Evolutionary conservation across 2,329 filamentous ascomycete genomes (phyloP), one percentile per base, ranked within the genome.

Genomic region (Pyrenochaeta sp.): DNA sequence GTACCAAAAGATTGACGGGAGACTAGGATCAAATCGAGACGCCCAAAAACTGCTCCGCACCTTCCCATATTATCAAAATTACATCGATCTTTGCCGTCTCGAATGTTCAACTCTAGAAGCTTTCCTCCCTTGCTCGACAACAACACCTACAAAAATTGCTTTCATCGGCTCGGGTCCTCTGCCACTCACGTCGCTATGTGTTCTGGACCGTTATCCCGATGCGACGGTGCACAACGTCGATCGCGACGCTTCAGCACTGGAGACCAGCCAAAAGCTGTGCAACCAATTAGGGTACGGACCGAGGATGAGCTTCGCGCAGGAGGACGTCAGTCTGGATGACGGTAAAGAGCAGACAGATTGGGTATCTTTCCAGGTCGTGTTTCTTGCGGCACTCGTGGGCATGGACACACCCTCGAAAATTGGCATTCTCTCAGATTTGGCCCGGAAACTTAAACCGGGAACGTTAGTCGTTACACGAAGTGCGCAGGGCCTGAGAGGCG

Each of bases 151-250:
- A 0, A 75, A 66, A 6, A 73, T 85, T 19, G 80, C 80, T 1
- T 84, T 85, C 61, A 76, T 85, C 3, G 83, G 83, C 12, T 83
- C 80, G 0, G 83, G 83, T 0, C 82, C 83, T 0, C 65, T 85
- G 1, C 83, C 83, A 0, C 64, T 85, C 15, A 84, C 82, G 0
- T 81, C 80, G 0, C 65, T 85, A 2, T 83, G 81, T 56, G 70
- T 84, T 2, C 59, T 79, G 13, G 64, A 75, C 1, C 65, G 72
- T 2, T 74, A 81, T 12, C 71, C 74, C 1, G 59, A 52, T 0
- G 61, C 72, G 0, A 56, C 36, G 2, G 65, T 82, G 5, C 65
- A 79, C 52, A 83, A 83, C 49, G 75, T 84, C 53, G 82, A 84
- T 50, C 69, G 72, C 19, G 72, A 80, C 40, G 27, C 50, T 0